These are phyloP conservation scores for Eucalyptus erythrocorys DNA, from an alignment of 345 rosid genomes.

Conservation along the genomic window DNA sequence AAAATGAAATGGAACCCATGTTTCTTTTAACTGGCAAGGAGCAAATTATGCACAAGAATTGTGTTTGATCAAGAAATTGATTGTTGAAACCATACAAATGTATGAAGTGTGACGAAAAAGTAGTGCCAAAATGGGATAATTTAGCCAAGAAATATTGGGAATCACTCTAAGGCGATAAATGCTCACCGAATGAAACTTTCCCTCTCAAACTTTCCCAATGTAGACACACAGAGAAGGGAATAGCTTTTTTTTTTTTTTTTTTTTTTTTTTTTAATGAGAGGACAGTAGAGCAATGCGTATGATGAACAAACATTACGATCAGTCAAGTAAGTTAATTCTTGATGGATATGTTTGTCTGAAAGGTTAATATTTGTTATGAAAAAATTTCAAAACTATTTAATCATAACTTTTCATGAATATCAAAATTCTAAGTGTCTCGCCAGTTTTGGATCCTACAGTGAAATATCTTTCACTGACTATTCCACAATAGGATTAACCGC, in stretches of 20 bases:
- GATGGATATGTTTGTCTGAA: neutral
- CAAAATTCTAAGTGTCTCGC: no score
- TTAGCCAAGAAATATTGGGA: neutral
- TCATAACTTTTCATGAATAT: neutral
- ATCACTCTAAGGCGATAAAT: neutral
- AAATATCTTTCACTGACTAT: no score
- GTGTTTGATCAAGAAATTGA: neutral
- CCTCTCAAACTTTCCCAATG: neutral
- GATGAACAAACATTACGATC: neutral
- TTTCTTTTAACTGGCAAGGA: neutral
- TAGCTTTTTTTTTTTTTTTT: neutral
- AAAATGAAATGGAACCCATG: neutral
- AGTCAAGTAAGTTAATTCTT: no score
- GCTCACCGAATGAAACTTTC: neutral
- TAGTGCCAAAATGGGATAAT: neutral
- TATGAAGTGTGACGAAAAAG: neutral
- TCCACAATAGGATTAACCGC: no score
- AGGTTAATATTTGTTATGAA: neutral
- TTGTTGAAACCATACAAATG: neutral
- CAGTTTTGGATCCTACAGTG: no score
- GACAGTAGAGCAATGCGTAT: neutral
- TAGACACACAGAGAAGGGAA: neutral
- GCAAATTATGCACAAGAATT: neutral
- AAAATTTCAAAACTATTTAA: neutral
- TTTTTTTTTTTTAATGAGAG: rapidly evolving